Evolutionary conservation across 1,139 yeast genomes (phyloP).

Genomic region (Magnusiomyces paraingens): DNA sequence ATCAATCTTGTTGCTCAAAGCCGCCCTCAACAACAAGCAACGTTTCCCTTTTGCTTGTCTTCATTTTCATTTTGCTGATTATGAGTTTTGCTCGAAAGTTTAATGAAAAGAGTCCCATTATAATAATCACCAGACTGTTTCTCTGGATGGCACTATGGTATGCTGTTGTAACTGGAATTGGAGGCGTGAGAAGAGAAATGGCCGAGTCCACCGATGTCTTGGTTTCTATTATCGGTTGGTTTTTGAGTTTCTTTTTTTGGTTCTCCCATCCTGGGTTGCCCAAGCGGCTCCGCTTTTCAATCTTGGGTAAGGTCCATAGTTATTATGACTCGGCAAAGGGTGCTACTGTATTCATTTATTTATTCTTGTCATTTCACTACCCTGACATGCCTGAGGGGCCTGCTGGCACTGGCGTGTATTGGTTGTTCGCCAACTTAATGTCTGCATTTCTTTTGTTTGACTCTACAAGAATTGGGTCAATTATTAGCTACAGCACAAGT

Average conservation of each 20-base stretch:
- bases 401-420: not conserved
- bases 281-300: not conserved
- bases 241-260: too few species aligned
- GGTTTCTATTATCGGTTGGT: not conserved
- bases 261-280: too few species aligned
- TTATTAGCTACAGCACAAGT: not conserved
- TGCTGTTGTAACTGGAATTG: not conserved
- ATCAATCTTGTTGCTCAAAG: constrained; percentile 7
- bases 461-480: not conserved
- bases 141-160: not conserved
- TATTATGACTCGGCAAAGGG: not conserved
- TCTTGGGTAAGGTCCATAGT: not conserved
- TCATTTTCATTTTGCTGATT: too few species aligned
- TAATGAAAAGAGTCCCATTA: not conserved
- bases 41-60: not conserved
- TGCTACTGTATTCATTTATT: not conserved
- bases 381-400: too few species aligned
- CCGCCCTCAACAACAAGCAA: not conserved
- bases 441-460: not conserved
- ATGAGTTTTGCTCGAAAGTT: too few species aligned
- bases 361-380: not conserved
- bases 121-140: not conserved
- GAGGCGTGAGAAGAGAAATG: not conserved
- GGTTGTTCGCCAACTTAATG: not conserved
- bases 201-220: not conserved